Evolutionary conservation across 2,329 filamentous ascomycete species (phyloP).

Genomic region (Thelonectria olida): DNA sequence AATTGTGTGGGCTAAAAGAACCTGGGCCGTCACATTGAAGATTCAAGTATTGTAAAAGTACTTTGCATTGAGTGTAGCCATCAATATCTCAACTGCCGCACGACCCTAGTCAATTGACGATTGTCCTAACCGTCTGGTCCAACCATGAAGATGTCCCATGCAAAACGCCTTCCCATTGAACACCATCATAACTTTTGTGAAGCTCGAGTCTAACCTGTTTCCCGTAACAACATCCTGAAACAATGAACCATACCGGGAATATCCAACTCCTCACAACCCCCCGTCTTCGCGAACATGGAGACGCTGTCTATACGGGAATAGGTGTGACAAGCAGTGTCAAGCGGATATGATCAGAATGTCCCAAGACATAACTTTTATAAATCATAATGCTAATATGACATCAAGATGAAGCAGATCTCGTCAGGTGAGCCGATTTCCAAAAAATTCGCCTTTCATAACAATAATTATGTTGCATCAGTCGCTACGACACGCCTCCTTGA

Average conservation of each 20-base stretch:
- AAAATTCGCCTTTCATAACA: constrained; percentile 9
- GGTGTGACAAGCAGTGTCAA: neutral
- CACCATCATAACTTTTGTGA: neutral
- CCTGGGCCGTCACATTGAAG: neutral
- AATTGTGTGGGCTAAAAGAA: no score
- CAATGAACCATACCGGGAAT: no score
- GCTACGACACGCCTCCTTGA: constrained; percentile 14
- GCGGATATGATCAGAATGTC: neutral
- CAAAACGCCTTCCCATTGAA: neutral
- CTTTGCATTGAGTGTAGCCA: constrained; percentile 1
- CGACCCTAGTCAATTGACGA: neutral
- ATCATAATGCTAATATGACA: neutral
- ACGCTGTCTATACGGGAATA: no score
- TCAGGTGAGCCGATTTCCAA: constrained; percentile 11
- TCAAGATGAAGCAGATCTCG: neutral
- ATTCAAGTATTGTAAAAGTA: no score
- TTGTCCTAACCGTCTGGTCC: constrained; percentile 8
- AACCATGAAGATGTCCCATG: constrained; percentile 23
- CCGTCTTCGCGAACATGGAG: no score
- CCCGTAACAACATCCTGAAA: no score
- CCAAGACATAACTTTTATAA: constrained; percentile 7
- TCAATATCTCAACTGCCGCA: neutral
- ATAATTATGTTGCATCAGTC: constrained; percentile 26
- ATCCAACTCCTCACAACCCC: no score
- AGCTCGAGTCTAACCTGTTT: neutral